Evolutionary conservation across 768 basidiomycete species (phyloP), one percentile per base, ranked within the genome.

Genomic region (Panaeolus cyanescens): DNA sequence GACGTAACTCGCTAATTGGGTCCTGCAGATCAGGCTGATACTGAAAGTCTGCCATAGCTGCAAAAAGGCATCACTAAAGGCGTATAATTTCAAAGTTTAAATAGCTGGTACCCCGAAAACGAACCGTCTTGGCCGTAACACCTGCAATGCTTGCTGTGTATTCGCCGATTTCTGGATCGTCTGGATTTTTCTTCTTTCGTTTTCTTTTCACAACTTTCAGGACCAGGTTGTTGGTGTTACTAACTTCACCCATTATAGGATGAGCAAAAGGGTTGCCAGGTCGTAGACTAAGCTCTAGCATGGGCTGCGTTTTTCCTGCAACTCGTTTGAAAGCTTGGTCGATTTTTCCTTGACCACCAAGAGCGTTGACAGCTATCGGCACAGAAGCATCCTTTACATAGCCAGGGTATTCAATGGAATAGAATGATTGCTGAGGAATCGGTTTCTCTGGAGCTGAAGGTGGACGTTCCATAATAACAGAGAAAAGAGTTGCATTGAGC

Each of bases 21-120:
- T 96, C 94, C 13, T 85, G 72, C 71, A 80, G 76, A 59, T 90
- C 80, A 1, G 93, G 93, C 62, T 88, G 84, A 73, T 88, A 97
- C 73, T 97, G 95, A 71, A 87, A 97, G 72, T 99, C 96, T 36
- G 89, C 92, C 92, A 98, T 94, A 60, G 88, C 96, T 98, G 60
- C 32, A 58, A 22, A 19, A 34, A 39, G n/a, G 60, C 13, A 33
- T 50, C 13, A 61, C 55, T n/a, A 37, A n/a, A 45, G 56, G 30
- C 37, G 12, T 36, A 39, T 10, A 22, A n/a, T n/a, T n/a, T 45
- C 40, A n/a, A 34, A 9, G 22, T 9, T 34, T 39, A 64, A 19
- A 50, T 19, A 20, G 36, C 19, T 80, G 90, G 75, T 69, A 96
- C 96, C 90, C 75, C 96, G 84, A 77, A 98, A 99, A 57, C 96